Base-by-base conservation (phyloP, 768 basidiomycete genomes). In the Xanthoconium stramineum region DNA sequence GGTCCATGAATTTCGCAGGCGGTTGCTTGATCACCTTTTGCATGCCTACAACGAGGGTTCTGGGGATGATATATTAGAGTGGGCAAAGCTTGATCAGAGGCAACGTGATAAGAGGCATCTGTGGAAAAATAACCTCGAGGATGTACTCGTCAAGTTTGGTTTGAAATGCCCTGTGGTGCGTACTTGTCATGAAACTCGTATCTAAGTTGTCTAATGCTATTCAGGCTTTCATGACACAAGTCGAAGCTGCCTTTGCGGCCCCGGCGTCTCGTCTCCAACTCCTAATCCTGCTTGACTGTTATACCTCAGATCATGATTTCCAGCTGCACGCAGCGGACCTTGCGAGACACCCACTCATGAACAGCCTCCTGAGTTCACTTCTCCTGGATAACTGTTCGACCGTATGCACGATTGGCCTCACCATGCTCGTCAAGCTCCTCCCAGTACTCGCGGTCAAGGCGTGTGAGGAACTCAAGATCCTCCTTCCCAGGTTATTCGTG, bases 61-160 rank as follows among this genome's bases (percentile, higher is more conserved):
- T 5, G 83, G 82, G 3, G 79, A 82, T 43, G 91, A 93, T 65
- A 78, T 84, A 32, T 66, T 93, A 36, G 91, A 92, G 63, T 87
- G 86, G 83, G 84, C 85, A 14, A 81, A 79, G 42, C 72, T 91
- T 52, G 82, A 85, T 63, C 76, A 78, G 59, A 80, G 78, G 24
- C 81, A 89, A 62, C 79, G 85, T 49, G 80, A 81, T 52, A 79
- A 77, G 64, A 77, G 80, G 60, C 75, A 78, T 14, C 74, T 80
- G 29, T 94, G 91, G 91, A 92, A 91, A 70, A 70, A 74, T 30
- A 94, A 90, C 66, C 74, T 94, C 57, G 89, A 92, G 67, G 86
- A 89, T 61, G 79, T 89, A 19, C 75, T 93, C 40, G 75, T 90
- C 39, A 79, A 75, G 50, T 86, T 83, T 65, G 89, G 84, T 46